Evolutionary conservation across 2,329 filamentous ascomycete genomes (phyloP).

Genomic region (Alternaria longipes): DNA sequence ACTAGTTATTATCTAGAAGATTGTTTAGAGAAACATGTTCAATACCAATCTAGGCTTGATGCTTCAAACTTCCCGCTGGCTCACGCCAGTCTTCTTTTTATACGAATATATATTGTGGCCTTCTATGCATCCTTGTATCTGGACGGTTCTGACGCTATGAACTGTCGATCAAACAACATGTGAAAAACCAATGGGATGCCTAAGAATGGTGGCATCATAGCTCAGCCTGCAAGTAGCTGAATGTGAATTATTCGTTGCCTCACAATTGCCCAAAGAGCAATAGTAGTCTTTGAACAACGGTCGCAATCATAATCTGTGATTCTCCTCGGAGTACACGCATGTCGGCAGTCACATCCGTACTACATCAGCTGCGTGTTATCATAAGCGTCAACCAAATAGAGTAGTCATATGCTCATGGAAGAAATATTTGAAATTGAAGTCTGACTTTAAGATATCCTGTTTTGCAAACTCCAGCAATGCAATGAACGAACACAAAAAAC

Average conservation of each 20-base stretch:
- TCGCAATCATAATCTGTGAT: no score
- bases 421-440: background rate
- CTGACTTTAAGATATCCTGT: conserved; percentile 11
- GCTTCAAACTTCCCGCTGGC: background rate
- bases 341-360: no score
- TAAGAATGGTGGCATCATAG: background rate
- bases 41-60: background rate
- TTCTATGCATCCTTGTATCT: background rate
- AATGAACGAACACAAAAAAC: conserved; percentile 7
- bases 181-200: background rate
- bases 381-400: background rate
- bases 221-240: no score
- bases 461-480: conserved; percentile 29
- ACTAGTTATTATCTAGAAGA: background rate
- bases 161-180: background rate
- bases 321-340: no score
- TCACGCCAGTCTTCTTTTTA: background rate
- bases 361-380: no score
- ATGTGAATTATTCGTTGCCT: no score
- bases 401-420: background rate
- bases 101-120: background rate
- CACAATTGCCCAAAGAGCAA: no score
- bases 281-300: no score
- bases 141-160: background rate
- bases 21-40: background rate